Base-by-base conservation (phyloP, 31 red algal genomes). In the Endocladia muricata region DNA sequence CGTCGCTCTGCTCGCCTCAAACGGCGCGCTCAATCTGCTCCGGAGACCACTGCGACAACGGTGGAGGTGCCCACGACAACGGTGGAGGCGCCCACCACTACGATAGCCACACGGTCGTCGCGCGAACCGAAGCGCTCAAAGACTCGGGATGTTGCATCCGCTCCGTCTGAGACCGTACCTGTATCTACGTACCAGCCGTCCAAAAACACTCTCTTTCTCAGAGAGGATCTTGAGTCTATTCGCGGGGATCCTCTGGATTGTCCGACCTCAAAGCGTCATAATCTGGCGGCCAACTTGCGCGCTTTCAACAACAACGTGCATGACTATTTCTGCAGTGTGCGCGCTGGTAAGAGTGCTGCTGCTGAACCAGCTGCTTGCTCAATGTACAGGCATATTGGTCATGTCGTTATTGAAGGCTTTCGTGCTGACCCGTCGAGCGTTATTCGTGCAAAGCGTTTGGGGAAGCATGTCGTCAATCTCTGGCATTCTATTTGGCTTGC, bases 341-440 rank as follows among this genome's bases (percentile, higher is more conserved):
- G 54, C 37, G 82, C 82, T 65, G 82, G 55, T 29, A 76, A 68
- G 59, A 32, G 69, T 3, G 82, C 82, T 1, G 71, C 82, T 2
- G 5, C 11, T 6, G 47, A 28, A 19, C 15, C 26, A 21, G 49
- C 56, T n/a, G 11, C 58, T 6, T 48, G 61, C 19, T 70, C 41
- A 23, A 85, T 85, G 23, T 85, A 68, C 37, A 61, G 82, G 55
- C 82, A 85, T 57, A 70, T 85, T 44, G 82, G 82, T 37, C 51
- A 21, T 0, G 39, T 43, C 15, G 39, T 61, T 36, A 52, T 74
- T 11, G 69, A 63, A 35, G 56, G 34, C 37, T 28, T 74, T 11
- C 3, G 31, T 43, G 30, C 57, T 13, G 26, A 36, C 4, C 17
- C 25, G n/a, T 23, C 51, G 6, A 25, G 22, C 23, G 58, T 75